Conservation (phyloP, 768 basidiomycete species). For the Paxillus involutus region DNA sequence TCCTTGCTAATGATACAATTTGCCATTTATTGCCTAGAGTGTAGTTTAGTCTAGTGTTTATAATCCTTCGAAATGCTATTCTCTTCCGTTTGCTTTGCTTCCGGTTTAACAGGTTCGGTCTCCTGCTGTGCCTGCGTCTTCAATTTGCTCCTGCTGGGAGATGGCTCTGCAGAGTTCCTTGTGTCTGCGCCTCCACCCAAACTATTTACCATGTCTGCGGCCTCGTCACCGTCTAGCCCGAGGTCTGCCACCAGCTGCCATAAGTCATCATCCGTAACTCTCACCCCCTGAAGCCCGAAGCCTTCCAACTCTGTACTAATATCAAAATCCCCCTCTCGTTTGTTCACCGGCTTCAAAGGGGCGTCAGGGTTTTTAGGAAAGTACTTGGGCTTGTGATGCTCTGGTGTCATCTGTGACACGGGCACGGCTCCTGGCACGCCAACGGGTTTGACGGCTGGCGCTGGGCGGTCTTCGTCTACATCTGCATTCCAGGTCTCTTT, state of each 20-base stretch:
- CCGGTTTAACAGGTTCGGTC: not conserved
- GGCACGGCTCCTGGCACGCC: constrained; percentile 80
- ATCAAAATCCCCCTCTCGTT: constrained; percentile 57
- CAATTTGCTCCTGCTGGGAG: constrained; percentile 5
- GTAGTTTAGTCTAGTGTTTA: not conserved
- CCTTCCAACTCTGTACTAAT: constrained; percentile 67
- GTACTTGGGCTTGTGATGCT: constrained; percentile 60
- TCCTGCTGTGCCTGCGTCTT: constrained; percentile 7
- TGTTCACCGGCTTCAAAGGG: constrained; percentile 59
- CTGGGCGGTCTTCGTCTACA: constrained; percentile 59
- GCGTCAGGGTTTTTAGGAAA: constrained; percentile 43
- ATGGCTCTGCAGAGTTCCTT: constrained; percentile 9
- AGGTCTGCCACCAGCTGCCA: constrained; percentile 68
- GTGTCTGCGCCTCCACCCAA: constrained; percentile 37
- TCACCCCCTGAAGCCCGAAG: constrained; percentile 73
- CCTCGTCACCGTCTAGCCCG: constrained; percentile 76
- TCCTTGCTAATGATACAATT: not conserved
- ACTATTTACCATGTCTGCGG: constrained; percentile 70
- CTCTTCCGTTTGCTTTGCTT: constrained; percentile 3
- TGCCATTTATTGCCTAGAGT: not conserved
- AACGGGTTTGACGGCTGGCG: constrained; percentile 57
- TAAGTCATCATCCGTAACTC: constrained; percentile 76
- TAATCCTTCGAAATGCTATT: not conserved
- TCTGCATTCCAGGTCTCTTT: constrained; percentile 66
- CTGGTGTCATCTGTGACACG: constrained; percentile 80